Evolutionary conservation across 306 rosid genomes (phyloP).

Genomic region (Acacia acuminata): DNA sequence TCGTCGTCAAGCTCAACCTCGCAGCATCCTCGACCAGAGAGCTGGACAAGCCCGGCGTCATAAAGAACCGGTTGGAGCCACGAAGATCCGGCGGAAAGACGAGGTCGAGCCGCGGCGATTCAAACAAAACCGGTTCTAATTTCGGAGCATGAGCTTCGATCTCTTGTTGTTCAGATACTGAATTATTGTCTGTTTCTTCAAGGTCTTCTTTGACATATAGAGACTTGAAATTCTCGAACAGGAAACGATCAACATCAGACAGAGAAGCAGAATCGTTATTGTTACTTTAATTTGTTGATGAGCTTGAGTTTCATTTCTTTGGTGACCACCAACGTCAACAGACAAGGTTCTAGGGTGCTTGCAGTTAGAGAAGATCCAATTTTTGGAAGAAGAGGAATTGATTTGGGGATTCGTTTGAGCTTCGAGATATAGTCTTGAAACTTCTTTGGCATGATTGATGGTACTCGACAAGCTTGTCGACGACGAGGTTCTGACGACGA

Average conservation of each 20-base stretch:
- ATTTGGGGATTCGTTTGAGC: slow-evolving; percentile 43
- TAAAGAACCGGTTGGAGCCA: slow-evolving; percentile 53
- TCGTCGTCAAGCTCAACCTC: slow-evolving; percentile 28
- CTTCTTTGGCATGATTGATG: slow-evolving; percentile 56
- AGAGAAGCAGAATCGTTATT: slow-evolving; percentile 58
- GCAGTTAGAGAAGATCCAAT: slow-evolving; percentile 56
- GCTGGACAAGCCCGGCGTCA: slow-evolving; percentile 41
- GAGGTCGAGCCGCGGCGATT: slow-evolving; percentile 38
- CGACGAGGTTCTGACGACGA: not conserved
- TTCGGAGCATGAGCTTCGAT: not conserved
- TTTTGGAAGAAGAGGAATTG: slow-evolving; percentile 48
- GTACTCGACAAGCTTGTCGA: not conserved
- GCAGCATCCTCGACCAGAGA: slow-evolving; percentile 47
- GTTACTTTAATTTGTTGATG: not conserved
- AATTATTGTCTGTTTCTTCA: not conserved
- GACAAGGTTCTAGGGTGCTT: slow-evolving; percentile 68
- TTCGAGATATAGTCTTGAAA: slow-evolving; percentile 55
- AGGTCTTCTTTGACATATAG: slow-evolving; percentile 39
- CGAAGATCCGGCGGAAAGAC: slow-evolving; percentile 41
- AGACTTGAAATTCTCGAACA: slow-evolving; percentile 75
- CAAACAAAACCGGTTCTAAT: slow-evolving; percentile 34
- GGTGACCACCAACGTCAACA: slow-evolving; percentile 42
- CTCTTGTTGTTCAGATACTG: not conserved
- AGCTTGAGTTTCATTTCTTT: not conserved
- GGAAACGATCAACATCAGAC: slow-evolving; percentile 65